These are phyloP conservation scores for Xerocomus nothofagi DNA, from an alignment of 1,284 basidiomycete genomes.

Conservation along the genomic window DNA sequence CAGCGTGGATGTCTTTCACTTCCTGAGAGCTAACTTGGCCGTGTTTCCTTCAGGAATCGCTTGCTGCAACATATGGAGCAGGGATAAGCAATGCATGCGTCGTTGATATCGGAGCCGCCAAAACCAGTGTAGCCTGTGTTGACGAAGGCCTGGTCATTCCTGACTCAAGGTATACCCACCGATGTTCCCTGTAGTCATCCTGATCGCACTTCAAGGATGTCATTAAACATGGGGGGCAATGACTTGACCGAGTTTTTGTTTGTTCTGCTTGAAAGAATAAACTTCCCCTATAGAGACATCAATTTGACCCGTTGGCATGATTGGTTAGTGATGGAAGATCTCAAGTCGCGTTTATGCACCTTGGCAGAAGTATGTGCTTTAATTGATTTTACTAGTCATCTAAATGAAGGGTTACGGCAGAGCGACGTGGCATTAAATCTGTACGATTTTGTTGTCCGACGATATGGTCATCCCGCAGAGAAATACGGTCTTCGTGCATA, in stretches of 20 bases:
- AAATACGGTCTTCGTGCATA: slow-evolving; percentile 93
- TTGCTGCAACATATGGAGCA: slow-evolving; percentile 93
- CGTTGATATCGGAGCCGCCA: slow-evolving; percentile 88
- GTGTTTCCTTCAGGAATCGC: slow-evolving; percentile 66
- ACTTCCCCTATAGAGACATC: slow-evolving; percentile 87
- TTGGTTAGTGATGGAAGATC: slow-evolving; percentile 86
- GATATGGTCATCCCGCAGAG: slow-evolving; percentile 73
- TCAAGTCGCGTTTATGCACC: slow-evolving; percentile 83
- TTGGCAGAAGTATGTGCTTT: slow-evolving; percentile 70
- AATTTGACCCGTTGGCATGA: slow-evolving; percentile 78
- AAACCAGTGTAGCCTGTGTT: slow-evolving; percentile 88
- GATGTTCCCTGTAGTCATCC: not conserved
- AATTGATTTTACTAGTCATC: not conserved
- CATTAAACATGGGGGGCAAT: slow-evolving; percentile 87
- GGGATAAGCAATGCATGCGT: slow-evolving; percentile 95
- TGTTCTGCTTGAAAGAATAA: slow-evolving; percentile 77
- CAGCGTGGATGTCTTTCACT: not conserved
- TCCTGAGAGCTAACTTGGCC: not conserved
- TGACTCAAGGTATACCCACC: slow-evolving; percentile 73
- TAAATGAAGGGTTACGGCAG: slow-evolving; percentile 46
- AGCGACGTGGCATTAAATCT: slow-evolving; percentile 84
- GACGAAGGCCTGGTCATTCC: slow-evolving; percentile 91
- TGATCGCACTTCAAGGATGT: slow-evolving; percentile 55
- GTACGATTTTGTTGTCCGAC: slow-evolving; percentile 86
- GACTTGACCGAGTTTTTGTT: slow-evolving; percentile 91